phyloP scores from a whole-genome alignment of 495 filamentous ascomycete genomes.

The Xylaria cubensis region DNA sequence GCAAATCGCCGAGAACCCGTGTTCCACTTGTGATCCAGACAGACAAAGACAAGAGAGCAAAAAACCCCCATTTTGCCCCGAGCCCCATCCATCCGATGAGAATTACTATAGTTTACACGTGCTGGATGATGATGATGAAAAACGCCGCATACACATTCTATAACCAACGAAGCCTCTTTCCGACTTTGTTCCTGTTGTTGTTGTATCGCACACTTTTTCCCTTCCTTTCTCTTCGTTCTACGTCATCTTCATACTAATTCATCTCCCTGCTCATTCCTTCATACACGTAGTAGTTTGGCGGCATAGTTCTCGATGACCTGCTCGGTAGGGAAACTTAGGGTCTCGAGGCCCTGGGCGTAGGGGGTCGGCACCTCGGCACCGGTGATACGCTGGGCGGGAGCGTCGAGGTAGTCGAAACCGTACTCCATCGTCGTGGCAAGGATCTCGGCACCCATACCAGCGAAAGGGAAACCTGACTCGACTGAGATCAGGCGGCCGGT shows the following conservation, averaged over 20 bases:
- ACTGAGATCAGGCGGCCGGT: slow-evolving; percentile 89
- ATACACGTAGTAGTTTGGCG: slow-evolving; percentile 82
- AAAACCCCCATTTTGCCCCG: background rate
- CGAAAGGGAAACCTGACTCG: slow-evolving; percentile 95
- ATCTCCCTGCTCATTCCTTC: slow-evolving; percentile 37
- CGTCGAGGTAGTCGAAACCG: slow-evolving; percentile 95
- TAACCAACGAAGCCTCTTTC: slow-evolving; percentile 14
- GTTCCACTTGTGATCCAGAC: background rate
- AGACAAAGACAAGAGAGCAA: background rate
- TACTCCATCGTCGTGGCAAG: slow-evolving; percentile 96
- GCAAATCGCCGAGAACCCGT: slow-evolving; percentile 4
- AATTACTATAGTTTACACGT: slow-evolving; percentile 27
- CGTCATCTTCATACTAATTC: slow-evolving; percentile 2
- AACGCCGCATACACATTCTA: slow-evolving; percentile 31
- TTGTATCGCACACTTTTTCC: slow-evolving; percentile 10
- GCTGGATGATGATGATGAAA: slow-evolving; percentile 7
- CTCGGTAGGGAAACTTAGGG: slow-evolving; percentile 91
- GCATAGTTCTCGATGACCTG: slow-evolving; percentile 80
- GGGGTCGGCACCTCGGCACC: slow-evolving; percentile 97
- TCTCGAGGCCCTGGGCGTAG: slow-evolving; percentile 86
- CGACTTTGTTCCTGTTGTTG: background rate
- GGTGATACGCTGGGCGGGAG: slow-evolving; percentile 89
- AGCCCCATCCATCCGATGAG: slow-evolving; percentile 10
- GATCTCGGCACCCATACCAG: slow-evolving; percentile 90
- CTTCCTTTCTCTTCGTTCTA: background rate